Conservation (phyloP, 371 early-diverging fungal genomes). For the Mortierella sp. region DNA sequence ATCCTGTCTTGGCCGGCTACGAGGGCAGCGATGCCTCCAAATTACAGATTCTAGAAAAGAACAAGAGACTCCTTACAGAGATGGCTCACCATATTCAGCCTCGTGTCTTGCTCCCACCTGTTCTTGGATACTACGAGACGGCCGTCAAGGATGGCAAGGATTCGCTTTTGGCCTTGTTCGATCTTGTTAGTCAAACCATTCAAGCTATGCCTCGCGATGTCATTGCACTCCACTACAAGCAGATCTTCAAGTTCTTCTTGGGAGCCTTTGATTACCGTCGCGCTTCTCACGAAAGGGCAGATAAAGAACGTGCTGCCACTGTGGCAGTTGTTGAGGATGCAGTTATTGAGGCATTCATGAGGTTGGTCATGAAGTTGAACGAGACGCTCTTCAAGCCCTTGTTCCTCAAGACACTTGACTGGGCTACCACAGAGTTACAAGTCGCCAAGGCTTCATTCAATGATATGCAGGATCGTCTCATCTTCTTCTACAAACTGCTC, state of each 20-base stretch:
- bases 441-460: conserved; percentile 51
- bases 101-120: conserved; percentile 76
- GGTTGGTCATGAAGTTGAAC: conserved; percentile 90
- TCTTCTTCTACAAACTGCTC: conserved; percentile 85
- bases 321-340: conserved; percentile 75
- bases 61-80: conserved; percentile 62
- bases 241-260: conserved; percentile 89
- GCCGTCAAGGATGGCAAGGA: conserved; percentile 70
- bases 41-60: conserved; percentile 63
- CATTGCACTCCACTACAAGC: conserved; percentile 79
- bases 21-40: conserved; percentile 62
- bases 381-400: conserved; percentile 94
- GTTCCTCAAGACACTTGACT: conserved; percentile 90
- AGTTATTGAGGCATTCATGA: conserved; percentile 80
- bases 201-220: conserved; percentile 73
- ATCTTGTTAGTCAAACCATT: conserved; percentile 75
- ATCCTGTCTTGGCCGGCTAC: conserved; percentile 64
- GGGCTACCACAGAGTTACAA: conserved; percentile 82
- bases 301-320: conserved; percentile 44
- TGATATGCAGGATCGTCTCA: conserved; percentile 67
- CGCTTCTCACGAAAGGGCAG: conserved; percentile 24
- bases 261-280: conserved; percentile 78
- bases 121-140: conserved; percentile 71
- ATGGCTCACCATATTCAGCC: conserved; percentile 75
- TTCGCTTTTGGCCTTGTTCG: conserved; percentile 64